These are phyloP conservation scores for Fusarium staphyleae DNA, from an alignment of 2,329 filamentous ascomycete species.

Conservation along the genomic window DNA sequence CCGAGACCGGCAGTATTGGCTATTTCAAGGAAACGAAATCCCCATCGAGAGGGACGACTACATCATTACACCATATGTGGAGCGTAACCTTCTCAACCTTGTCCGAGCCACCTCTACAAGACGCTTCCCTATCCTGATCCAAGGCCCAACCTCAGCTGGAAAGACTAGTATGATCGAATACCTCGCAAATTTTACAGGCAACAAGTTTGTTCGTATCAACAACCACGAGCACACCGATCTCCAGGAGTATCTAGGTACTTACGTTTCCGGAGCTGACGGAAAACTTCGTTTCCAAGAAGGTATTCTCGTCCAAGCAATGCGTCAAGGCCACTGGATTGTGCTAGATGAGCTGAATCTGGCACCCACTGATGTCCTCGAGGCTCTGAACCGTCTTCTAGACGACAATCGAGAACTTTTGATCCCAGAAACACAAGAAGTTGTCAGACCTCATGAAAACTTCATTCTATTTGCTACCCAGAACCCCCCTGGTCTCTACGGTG, in stretches of 20 bases:
- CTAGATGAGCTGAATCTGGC: conserved; percentile 97
- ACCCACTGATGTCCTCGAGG: conserved; percentile 95
- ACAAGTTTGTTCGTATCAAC: conserved; percentile 98
- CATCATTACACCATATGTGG: conserved; percentile 94
- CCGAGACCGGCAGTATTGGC: conserved; percentile 81
- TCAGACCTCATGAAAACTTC: conserved; percentile 91
- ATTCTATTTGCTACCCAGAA: conserved; percentile 99
- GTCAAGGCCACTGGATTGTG: conserved; percentile 96
- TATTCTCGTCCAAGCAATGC: conserved; percentile 87
- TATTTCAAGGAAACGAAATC: conserved; percentile 74
- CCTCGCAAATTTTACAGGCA: conserved; percentile 93
- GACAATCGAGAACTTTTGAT: conserved; percentile 96
- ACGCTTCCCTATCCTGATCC: conserved; percentile 91
- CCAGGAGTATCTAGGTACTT: conserved; percentile 96
- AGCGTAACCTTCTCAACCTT: conserved; percentile 92
- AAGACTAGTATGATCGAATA: conserved; percentile 99
- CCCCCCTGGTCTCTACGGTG: conserved; percentile 92
- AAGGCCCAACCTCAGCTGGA: conserved; percentile 94
- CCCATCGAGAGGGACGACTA: conserved; percentile 81
- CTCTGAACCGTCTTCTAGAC: conserved; percentile 91
- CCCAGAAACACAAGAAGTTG: conserved; percentile 93
- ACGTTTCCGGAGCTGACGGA: conserved; percentile 85
- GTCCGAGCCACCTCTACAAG: conserved; percentile 92
- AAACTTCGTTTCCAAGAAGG: conserved; percentile 92
- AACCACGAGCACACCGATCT: conserved; percentile 99